Evolutionary conservation across 345 rosid genomes (phyloP), one percentile per base, ranked within the genome.

Genomic region (Raphanus sativus): DNA sequence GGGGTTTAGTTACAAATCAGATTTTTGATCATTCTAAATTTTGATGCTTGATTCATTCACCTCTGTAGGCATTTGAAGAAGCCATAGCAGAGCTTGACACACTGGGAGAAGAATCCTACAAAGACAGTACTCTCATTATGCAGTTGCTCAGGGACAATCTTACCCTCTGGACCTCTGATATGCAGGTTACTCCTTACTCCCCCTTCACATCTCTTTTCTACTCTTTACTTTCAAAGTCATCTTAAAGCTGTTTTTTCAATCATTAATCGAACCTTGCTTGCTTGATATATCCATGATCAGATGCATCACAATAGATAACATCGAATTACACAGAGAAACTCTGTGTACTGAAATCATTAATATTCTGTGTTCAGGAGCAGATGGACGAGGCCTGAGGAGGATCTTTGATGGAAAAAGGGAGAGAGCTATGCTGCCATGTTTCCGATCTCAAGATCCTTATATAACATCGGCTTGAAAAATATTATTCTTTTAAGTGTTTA

Each of bases 101-200:
- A 4, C 79, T 91, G 80, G 95, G 98, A 73, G 98, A 91, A 75
- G 98, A 93, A 73, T 93, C 97, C 24, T 93, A 93, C 93, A 93
- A 91, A 88, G 98, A 93, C 84, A 93, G 97, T 88, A 93, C 98
- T 76, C 95, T 93, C 80, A 93, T 93, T 48, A 91, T 93, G 97
- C 98, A 93, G 84, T 86, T 93, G 79, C 86, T 93, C 11, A 84
- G 98, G 84, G 98, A 93, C 75, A 93, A 93, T 86, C 90, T 93
- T 75, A 93, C 98, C 78, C 97, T 93, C 50, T 93, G 98, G 98
- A 93, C 97, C 83, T 93, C 98, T 33, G 98, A 93, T 81, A 87
- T 81, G 75, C 98, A 93, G 97, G 98, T 93, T 48, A 6, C 76
- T 82, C 1, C 28, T 8, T 34, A 7, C 45, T 10, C 3, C 48